Conservation (phyloP, 306 rosid species). For the Psophocarpus tetragonolobus region DNA sequence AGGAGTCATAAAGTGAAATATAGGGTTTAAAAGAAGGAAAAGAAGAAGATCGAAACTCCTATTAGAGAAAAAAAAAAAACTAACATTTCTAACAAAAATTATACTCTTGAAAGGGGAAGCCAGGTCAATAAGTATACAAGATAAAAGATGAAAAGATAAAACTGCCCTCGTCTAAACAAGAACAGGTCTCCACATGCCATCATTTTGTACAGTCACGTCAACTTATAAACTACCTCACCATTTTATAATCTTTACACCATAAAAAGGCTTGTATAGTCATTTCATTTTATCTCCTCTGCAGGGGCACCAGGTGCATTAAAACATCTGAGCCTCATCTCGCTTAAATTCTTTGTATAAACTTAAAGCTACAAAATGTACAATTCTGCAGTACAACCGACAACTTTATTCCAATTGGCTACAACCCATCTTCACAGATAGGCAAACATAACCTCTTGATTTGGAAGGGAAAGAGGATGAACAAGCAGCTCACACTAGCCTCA, state of each 20-base stretch:
- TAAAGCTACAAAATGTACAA: conserved; percentile 90
- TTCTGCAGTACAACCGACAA: conserved; percentile 69
- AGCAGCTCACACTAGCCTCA: conserved; percentile 67
- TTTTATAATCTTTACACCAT: conserved; percentile 67
- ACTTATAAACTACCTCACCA: conserved; percentile 61
- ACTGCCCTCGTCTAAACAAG: conserved; percentile 62
- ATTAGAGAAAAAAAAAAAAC: too few relatives aligned
- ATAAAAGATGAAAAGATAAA: conserved; percentile 30
- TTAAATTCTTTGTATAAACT: conserved; percentile 73
- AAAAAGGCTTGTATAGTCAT: conserved; percentile 59
- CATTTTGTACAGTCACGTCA: conserved; percentile 80
- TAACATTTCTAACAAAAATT: conserved; percentile 30
- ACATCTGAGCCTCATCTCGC: conserved; percentile 50
- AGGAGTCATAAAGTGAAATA: too few relatives aligned
- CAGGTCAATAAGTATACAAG: conserved; percentile 59
- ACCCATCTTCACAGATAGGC: conserved; percentile 50
- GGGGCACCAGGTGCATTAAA: conserved; percentile 52
- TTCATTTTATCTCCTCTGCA: conserved; percentile 52
- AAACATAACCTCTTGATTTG: conserved; percentile 48
- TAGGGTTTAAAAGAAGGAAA: too few relatives aligned
- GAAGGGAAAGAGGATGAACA: conserved; percentile 24
- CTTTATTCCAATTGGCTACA: conserved; percentile 56
- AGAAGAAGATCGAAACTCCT: too few relatives aligned
- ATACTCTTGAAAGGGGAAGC: background rate
- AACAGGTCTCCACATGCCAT: conserved; percentile 72